Evolutionary conservation across 352 stramenopile species (phyloP), one percentile per base, ranked within the genome.

Genomic region (Phytophthora vignae): DNA sequence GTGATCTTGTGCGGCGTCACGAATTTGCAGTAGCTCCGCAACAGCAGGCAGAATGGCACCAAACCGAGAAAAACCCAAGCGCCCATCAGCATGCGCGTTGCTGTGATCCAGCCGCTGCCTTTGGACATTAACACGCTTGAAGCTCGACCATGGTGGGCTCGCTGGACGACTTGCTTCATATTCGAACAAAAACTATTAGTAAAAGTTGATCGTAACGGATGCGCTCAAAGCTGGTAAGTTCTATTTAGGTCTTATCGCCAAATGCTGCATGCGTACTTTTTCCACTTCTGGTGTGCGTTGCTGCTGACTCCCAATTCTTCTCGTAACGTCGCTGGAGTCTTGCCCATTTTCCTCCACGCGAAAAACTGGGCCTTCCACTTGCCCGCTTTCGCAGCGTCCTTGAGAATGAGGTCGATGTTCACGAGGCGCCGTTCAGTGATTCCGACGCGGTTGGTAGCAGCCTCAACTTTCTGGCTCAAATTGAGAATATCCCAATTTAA

Each of bases 1-100:
- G 44, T 64, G 29, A 69, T 69, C 15, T 69, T 69, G 52, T 69
- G 62, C 9, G 62, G 63, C 14, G 55, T 58, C 63, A 70, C 50
- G 22, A 64, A 64, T 31, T 64, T 70, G 29, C 63, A 56, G 63
- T 70, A 70, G 11, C 55, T 65, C 19, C 64, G 64, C 19, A 59
- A 38, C 49, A 59, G 49, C 7, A 67, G 33, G 11, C 62, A 2
- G 8, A 68, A 12, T 6, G 60, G 49, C 2, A 55, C 11, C 36
- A 67, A 9, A 11, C 50, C 60, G 2, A 67, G 21, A 17, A 21
- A 59, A 40, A 42, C 33, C 60, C 60, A 67, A 22, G 48, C 19
- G 17, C 8, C 31, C 6, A 59, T 42, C 12, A 67, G 15, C 6
- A 59, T 53, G 21, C 48, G 46, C 2, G 56, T 15, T 40, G 60